Evolutionary conservation across 169 alveolate species (phyloP).

Genomic region (Cryptosporidium bovis): DNA sequence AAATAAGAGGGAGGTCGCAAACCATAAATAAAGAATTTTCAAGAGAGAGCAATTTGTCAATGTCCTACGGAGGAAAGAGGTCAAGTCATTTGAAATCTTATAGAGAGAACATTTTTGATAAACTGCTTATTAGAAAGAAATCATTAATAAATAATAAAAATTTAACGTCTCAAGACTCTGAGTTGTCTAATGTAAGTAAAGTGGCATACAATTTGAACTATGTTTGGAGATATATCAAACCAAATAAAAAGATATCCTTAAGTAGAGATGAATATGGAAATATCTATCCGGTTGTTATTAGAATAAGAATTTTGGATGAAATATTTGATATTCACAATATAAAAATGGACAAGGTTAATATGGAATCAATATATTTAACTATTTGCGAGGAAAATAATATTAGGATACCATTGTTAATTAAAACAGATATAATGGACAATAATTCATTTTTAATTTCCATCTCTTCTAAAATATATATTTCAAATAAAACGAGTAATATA

Average conservation of each 20-base stretch:
- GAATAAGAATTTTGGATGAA: conserved; percentile 56
- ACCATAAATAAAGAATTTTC: not conserved
- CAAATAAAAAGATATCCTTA: conserved; percentile 31
- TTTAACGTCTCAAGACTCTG: conserved; percentile 40
- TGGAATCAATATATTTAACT: conserved; percentile 37
- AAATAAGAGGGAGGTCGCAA: not conserved
- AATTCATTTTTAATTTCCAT: conserved; percentile 51
- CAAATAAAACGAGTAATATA: conserved; percentile 56
- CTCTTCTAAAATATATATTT: conserved; percentile 47
- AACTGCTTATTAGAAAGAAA: conserved; percentile 10
- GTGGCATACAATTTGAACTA: conserved; percentile 9
- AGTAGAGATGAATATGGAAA: conserved; percentile 57
- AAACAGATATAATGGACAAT: conserved; percentile 43
- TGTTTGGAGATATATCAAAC: conserved; percentile 57
- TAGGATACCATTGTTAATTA: conserved; percentile 27
- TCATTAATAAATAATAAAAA: conserved; percentile 1
- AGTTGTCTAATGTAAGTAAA: conserved; percentile 33
- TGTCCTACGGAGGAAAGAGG: not conserved
- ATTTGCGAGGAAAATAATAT: not conserved
- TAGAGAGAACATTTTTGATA: conserved; percentile 34
- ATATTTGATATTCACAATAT: conserved; percentile 34
- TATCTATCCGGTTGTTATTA: conserved; percentile 42
- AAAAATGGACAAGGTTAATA: conserved; percentile 35
- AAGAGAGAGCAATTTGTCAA: not conserved
- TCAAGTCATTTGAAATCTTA: not conserved